phyloP scores from a whole-genome alignment of 2,329 filamentous ascomycete species.

The Alternaria viburni region DNA sequence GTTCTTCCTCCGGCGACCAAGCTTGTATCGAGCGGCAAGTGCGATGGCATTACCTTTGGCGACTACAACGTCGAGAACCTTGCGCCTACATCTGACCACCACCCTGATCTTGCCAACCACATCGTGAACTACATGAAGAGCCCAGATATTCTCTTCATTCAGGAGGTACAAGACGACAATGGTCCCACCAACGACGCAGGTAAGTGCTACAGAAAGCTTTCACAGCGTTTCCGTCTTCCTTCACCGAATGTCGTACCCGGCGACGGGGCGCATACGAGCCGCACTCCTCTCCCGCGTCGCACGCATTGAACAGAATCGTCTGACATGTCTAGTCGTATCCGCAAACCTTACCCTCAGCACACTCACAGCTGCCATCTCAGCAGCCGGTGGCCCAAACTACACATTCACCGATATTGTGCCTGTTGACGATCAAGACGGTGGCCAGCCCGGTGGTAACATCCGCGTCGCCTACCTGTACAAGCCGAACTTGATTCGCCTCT shows the following conservation, averaged over 20 bases:
- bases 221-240: neutral
- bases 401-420: constrained; percentile 66
- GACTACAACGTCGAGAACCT: constrained; percentile 77
- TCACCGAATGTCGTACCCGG: neutral
- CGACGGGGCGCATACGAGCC: neutral
- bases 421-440: constrained; percentile 67
- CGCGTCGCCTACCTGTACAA: constrained; percentile 74
- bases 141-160: constrained; percentile 71
- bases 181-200: constrained; percentile 66
- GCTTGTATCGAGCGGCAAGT: constrained; percentile 62
- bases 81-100: constrained; percentile 60
- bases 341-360: constrained; percentile 66
- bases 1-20: constrained; percentile 58
- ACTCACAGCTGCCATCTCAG: constrained; percentile 60
- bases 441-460: constrained; percentile 74
- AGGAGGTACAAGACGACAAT: constrained; percentile 73
- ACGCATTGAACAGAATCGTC: neutral
- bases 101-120: constrained; percentile 66
- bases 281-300: neutral
- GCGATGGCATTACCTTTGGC: constrained; percentile 67
- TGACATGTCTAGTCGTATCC: constrained; percentile 46
- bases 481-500: constrained; percentile 64
- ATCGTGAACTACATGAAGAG: constrained; percentile 68
- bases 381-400: constrained; percentile 61
- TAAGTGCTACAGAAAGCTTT: constrained; percentile 29